These are phyloP conservation scores for Quercus mongolica DNA, from an alignment of 306 rosid species.

Conservation along the genomic window DNA sequence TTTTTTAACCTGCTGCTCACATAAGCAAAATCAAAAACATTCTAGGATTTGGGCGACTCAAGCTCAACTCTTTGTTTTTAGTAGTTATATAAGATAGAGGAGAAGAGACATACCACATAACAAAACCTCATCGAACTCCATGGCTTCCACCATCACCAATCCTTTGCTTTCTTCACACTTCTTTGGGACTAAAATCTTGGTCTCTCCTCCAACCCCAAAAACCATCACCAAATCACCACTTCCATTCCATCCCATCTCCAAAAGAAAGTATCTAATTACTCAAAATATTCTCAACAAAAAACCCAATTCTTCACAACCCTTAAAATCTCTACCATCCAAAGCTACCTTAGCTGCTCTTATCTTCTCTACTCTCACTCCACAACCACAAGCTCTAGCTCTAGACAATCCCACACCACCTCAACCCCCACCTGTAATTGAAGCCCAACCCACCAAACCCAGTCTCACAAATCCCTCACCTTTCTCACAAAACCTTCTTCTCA, in stretches of 20 bases:
- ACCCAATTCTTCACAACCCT: conserved; percentile 29
- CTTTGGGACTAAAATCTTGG: conserved; percentile 36
- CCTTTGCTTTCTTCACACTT: conserved; percentile 63
- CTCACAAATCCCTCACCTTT: conserved; percentile 59
- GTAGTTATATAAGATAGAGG: too few relatives aligned
- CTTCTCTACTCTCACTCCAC: conserved; percentile 63
- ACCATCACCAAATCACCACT: conserved; percentile 48
- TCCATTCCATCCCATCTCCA: conserved; percentile 32
- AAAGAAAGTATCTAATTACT: conserved; percentile 25
- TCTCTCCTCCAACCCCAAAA: conserved; percentile 78
- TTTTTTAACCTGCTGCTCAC: background rate
- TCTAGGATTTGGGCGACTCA: background rate
- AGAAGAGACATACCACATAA: background rate
- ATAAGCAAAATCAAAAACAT: background rate
- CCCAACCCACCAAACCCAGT: conserved; percentile 44
- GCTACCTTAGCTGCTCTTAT: conserved; percentile 69
- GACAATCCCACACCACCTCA: conserved; percentile 44
- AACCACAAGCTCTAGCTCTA: conserved; percentile 58
- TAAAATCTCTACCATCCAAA: conserved; percentile 46
- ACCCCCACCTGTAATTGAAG: conserved; percentile 48
- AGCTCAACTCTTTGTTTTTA: background rate
- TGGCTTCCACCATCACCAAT: conserved; percentile 60
- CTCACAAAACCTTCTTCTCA: conserved; percentile 56
- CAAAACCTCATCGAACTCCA: conserved; percentile 5
- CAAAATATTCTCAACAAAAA: conserved; percentile 19